These are phyloP conservation scores for Fraxinus albicans DNA, from an alignment of 305 asterid species.

Conservation along the genomic window DNA sequence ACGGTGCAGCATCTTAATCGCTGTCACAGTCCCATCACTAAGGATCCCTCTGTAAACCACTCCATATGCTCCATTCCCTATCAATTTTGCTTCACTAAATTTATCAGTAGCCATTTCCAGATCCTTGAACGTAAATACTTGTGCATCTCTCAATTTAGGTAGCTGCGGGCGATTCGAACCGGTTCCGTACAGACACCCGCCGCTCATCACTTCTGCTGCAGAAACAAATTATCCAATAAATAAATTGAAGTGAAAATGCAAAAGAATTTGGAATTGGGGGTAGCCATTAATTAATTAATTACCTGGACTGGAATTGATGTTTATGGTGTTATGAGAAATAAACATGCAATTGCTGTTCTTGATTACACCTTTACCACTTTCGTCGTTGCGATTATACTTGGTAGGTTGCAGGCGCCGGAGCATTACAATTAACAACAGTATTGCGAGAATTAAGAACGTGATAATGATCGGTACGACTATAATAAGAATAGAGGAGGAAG, in stretches of 20 bases:
- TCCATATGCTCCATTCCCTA: constrained; percentile 48
- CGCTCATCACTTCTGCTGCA: constrained; percentile 24
- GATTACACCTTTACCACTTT: constrained; percentile 23
- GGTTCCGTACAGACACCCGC: constrained; percentile 55
- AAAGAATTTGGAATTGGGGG: not conserved
- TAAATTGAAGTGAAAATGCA: not conserved
- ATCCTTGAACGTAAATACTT: constrained; percentile 65
- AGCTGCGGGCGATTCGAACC: constrained; percentile 21
- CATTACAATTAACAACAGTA: constrained; percentile 42
- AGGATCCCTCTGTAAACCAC: constrained; percentile 57
- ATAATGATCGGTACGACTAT: constrained; percentile 54
- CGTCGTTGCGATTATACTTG: not conserved
- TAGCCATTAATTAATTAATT: not conserved
- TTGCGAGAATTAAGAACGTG: constrained; percentile 48
- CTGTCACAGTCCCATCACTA: constrained; percentile 56
- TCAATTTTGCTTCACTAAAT: constrained; percentile 47
- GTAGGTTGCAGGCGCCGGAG: constrained; percentile 52
- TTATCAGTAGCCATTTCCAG: constrained; percentile 55
- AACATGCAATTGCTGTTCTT: constrained; percentile 44
- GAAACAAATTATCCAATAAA: not conserved
- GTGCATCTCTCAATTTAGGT: constrained; percentile 44
- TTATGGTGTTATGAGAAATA: constrained; percentile 49
- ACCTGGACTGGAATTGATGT: constrained; percentile 55
- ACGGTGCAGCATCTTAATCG: constrained; percentile 57
- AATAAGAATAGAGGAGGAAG: constrained; percentile 53